phyloP scores from a whole-genome alignment of 176 grass and related monocot genomes.

The Oryza officinalis region DNA sequence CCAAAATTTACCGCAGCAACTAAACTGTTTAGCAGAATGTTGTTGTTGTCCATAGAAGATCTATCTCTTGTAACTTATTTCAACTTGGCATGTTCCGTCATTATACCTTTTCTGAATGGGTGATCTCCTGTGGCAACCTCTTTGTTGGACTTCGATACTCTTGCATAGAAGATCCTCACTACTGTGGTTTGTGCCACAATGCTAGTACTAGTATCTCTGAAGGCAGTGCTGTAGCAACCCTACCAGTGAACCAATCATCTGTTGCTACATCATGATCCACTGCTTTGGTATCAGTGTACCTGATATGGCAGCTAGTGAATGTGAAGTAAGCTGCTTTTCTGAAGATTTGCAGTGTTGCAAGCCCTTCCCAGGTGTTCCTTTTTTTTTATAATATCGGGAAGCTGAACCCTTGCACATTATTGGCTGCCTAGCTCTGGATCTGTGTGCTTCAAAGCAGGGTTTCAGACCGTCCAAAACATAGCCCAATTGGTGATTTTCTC shows the following conservation, averaged over 20 bases:
- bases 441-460: background rate
- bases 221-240: background rate
- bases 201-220: background rate
- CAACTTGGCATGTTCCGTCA: background rate
- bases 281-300: background rate
- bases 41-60: slow-evolving; percentile 18
- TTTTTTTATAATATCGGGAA: slow-evolving; percentile 10
- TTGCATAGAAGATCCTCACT: background rate
- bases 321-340: background rate
- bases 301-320: background rate
- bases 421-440: background rate
- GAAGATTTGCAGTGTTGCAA: background rate
- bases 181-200: background rate
- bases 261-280: background rate
- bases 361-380: background rate
- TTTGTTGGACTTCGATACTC: slow-evolving; percentile 12
- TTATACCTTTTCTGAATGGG: slow-evolving; percentile 5
- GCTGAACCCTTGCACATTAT: background rate
- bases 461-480: background rate
- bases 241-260: background rate
- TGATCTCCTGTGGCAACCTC: background rate
- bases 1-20: slow-evolving; percentile 18
- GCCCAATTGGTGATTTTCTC: background rate
- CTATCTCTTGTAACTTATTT: slow-evolving; percentile 21
- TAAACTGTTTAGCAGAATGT: slow-evolving; percentile 15